Evolutionary conservation across 768 basidiomycete species (phyloP), one percentile per base, ranked within the genome.

Genomic region (Boletellus emodensis): DNA sequence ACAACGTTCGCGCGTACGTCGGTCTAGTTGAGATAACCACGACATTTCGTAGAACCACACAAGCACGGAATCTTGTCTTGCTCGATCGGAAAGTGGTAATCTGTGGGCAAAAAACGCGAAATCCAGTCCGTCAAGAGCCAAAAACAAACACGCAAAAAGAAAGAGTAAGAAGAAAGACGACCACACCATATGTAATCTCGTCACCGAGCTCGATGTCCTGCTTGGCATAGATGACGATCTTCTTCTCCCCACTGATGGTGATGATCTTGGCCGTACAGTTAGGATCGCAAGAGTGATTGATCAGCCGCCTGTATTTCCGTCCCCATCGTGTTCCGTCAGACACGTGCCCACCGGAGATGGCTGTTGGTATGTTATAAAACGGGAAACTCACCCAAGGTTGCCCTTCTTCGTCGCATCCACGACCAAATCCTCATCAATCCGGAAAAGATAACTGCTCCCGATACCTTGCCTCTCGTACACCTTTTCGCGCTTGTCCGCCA

Each of bases 361-460:
- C 3, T 11, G 4, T 14, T 20, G 14, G 11, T 33, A 51, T 35
- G 46, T 28, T 28, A 28, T 28, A 28, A 28, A 28, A 28, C 1
- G 30, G 40, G 41, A 42, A 40, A 38, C 91, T 53, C 67, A 95
- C 94, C 94, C 95, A 63, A 99, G 85, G 71, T 94, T 96, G 26
- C 96, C 96, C 74, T 94, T 95, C 83, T 95, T 96, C 40, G 96
- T 99, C 3, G 96, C 96, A 71, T 99, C 96, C 63, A 97, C 95
- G 52, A 98, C 94, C 58, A 94, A 72, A 67, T 99, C 95, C 65
- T 96, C 94, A 68, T 99, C 96, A 60, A 99, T 94, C 55, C 96
- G 78, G 75, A 99, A 99, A 44, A 99, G 75, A 72, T 99, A 99
- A 64, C 91, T 94, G 68, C 92, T 94, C 14, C 96, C 96, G 55